phyloP scores from a whole-genome alignment of 2,329 filamentous ascomycete genomes.

The Alternaria angustiovoidea region DNA sequence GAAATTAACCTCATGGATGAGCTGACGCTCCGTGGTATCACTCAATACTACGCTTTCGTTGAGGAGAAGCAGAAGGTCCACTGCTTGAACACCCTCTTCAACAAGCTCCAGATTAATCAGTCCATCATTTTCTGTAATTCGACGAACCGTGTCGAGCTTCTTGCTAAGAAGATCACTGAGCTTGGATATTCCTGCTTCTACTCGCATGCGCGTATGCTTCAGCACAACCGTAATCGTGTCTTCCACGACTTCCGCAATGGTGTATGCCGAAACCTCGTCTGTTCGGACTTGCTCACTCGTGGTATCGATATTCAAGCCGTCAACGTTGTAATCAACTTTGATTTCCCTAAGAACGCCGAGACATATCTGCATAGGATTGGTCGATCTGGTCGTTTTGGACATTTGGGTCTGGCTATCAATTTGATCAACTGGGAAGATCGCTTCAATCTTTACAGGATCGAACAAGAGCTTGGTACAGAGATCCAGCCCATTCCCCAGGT shows the following conservation, averaged over 20 bases:
- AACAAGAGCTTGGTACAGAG: conserved; percentile 95
- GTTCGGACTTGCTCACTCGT: conserved; percentile 94
- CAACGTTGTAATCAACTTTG: conserved; percentile 99
- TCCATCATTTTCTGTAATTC: conserved; percentile 99
- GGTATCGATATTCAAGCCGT: conserved; percentile 99
- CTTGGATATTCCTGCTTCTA: conserved; percentile 99
- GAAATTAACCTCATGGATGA: conserved; percentile 99
- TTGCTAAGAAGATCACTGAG: conserved; percentile 99
- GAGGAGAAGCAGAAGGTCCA: conserved; percentile 99
- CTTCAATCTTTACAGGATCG: conserved; percentile 98
- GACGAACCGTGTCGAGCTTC: conserved; percentile 94
- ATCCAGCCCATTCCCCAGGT: conserved; percentile 93
- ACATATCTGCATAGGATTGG: conserved; percentile 98
- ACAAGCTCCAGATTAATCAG: conserved; percentile 98
- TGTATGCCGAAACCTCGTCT: conserved; percentile 96
- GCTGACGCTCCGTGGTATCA: conserved; percentile 95
- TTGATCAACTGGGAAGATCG: conserved; percentile 99
- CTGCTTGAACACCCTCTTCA: conserved; percentile 98
- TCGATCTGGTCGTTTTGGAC: conserved; percentile 95
- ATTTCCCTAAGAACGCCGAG: conserved; percentile 99
- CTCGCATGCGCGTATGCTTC: conserved; percentile 97
- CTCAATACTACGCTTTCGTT: conserved; percentile 98
- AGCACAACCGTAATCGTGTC: conserved; percentile 95
- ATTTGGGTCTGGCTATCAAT: conserved; percentile 97
- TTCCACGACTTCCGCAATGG: conserved; percentile 99